A percentile compares a stretch with the other conserved stretches of the same genome.
Conservation (phyloP, 352 stramenopile species). For the Pythium brachiatum region DNA sequence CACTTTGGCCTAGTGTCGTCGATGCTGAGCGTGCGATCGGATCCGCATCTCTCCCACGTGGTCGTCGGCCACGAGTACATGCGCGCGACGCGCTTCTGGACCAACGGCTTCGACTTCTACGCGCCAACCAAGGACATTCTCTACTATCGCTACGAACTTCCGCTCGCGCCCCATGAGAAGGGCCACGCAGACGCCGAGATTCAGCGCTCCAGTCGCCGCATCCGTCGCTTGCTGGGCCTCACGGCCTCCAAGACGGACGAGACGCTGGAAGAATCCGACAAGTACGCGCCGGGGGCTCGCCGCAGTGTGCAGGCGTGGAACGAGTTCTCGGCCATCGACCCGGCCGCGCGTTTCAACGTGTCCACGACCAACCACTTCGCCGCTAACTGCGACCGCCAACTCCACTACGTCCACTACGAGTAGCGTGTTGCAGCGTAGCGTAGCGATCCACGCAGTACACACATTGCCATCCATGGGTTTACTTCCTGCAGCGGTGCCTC, state of each 20-base stretch:
- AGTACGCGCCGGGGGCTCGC: constrained; percentile 44
- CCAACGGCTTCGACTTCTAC: constrained; percentile 85
- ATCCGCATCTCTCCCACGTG: constrained; percentile 62
- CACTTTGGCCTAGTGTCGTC: constrained; percentile 66
- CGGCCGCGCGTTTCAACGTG: constrained; percentile 56
- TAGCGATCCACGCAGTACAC: background rate
- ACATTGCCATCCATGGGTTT: background rate
- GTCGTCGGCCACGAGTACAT: constrained; percentile 70
- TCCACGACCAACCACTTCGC: constrained; percentile 88
- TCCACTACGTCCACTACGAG: constrained; percentile 65
- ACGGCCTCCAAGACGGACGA: constrained; percentile 36
- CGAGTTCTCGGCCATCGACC: constrained; percentile 65
- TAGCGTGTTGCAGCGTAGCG: background rate
- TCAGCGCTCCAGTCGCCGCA: constrained; percentile 46
- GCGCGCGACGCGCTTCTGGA: constrained; percentile 84
- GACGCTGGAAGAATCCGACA: constrained; percentile 32
- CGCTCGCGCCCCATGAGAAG: constrained; percentile 32
- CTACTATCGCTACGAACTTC: constrained; percentile 60
- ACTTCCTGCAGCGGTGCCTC: background rate
- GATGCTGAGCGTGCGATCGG: constrained; percentile 66
- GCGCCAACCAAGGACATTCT: constrained; percentile 59
- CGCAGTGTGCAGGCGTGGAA: constrained; percentile 60
- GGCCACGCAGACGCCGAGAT: constrained; percentile 15
- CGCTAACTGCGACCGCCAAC: constrained; percentile 43
- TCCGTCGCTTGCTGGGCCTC: constrained; percentile 59